Conservation (phyloP, 768 basidiomycete genomes). For the Mrakia frigida region DNA sequence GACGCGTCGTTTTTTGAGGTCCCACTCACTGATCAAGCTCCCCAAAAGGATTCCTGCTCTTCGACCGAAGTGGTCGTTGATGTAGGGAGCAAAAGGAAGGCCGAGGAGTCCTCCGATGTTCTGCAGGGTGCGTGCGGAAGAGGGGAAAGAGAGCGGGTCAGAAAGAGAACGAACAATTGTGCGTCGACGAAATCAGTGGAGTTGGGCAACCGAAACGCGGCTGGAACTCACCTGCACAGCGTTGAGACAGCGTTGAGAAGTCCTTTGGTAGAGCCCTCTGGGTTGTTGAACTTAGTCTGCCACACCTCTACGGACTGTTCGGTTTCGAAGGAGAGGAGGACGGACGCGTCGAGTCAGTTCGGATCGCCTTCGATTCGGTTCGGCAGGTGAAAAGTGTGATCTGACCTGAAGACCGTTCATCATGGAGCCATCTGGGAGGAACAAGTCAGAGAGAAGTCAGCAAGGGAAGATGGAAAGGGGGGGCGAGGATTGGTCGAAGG, state of each 20-base stretch:
- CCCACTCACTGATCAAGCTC: slow-evolving; percentile 51
- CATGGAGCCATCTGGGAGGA: slow-evolving; percentile 38
- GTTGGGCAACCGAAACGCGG: not conserved
- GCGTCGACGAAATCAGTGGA: not conserved
- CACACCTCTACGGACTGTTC: not conserved
- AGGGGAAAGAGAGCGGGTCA: not conserved
- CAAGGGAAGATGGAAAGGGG: not conserved
- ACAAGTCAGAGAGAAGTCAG: not conserved
- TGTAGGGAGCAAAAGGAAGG: slow-evolving; percentile 53
- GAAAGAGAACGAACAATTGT: not conserved
- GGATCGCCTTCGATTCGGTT: not conserved
- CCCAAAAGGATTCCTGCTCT: slow-evolving; percentile 62
- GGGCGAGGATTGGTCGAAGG: not conserved
- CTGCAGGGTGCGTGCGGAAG: not conserved
- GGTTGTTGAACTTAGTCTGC: slow-evolving; percentile 16
- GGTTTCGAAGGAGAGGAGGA: no score
- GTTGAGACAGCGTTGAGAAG: slow-evolving; percentile 72
- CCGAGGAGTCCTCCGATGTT: slow-evolving; percentile 65
- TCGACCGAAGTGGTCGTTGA: slow-evolving; percentile 66
- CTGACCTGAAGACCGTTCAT: slow-evolving; percentile 31
- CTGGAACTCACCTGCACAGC: slow-evolving; percentile 56
- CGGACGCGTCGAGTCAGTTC: not conserved
- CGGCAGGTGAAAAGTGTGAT: no score
- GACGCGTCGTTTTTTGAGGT: not conserved
- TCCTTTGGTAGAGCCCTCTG: slow-evolving; percentile 52